phyloP scores from a whole-genome alignment of 495 filamentous ascomycete species.

The Schizothecium vesticola region DNA sequence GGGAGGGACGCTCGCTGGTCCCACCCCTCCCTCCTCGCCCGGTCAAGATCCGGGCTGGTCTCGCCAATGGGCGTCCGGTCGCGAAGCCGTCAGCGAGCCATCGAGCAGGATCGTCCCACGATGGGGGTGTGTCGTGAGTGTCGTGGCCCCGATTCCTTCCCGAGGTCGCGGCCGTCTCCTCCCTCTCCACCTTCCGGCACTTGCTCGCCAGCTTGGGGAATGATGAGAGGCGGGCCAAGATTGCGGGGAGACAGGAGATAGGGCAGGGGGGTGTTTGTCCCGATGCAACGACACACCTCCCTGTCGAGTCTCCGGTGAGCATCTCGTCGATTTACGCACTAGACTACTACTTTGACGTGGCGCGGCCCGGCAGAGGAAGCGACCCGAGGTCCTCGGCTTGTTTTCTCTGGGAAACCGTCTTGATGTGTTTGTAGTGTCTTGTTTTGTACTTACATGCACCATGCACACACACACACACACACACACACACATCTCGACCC shows the following conservation, averaged over 20 bases:
- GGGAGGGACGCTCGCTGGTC: neutral
- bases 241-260: neutral
- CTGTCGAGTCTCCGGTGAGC: neutral
- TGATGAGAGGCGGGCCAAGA: neutral
- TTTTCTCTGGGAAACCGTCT: neutral
- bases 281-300: neutral
- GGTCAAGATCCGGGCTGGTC: neutral
- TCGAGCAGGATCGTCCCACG: neutral
- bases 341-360: neutral
- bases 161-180: neutral
- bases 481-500: neutral
- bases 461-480: neutral
- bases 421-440: neutral
- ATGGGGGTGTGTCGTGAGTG: neutral
- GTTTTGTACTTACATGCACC: neutral
- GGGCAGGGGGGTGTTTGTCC: neutral
- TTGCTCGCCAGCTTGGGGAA: neutral
- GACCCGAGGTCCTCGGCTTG: neutral
- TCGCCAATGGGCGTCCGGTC: neutral
- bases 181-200: neutral
- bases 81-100: neutral
- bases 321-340: neutral
- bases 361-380: neutral
- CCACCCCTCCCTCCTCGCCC: neutral
- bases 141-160: neutral